phyloP scores from a whole-genome alignment of 805 yeast species.

The Starmera caribaea region DNA sequence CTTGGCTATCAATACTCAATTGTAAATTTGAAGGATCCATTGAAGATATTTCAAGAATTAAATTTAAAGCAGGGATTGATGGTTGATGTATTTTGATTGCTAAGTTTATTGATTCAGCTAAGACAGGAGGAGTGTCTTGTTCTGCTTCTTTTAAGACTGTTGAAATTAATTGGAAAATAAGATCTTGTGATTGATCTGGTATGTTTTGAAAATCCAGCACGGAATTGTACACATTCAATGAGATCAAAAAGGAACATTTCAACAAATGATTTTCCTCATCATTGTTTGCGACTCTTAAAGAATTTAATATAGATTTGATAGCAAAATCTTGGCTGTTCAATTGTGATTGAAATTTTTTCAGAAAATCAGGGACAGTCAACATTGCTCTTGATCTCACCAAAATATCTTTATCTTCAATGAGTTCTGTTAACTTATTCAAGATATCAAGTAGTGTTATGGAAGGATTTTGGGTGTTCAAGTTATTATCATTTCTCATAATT shows the following conservation, averaged over 20 bases:
- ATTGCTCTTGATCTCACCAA: constrained; percentile 41
- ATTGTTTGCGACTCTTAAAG: constrained; percentile 17
- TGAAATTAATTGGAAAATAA: constrained; percentile 27
- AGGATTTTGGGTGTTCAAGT: constrained; percentile 6
- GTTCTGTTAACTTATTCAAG: constrained; percentile 3
- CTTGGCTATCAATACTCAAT: constrained; percentile 55
- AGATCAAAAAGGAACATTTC: constrained; percentile 30
- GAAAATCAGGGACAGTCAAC: constrained; percentile 43
- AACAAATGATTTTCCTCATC: constrained; percentile 19
- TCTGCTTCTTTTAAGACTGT: constrained; percentile 50
- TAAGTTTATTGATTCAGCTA: constrained; percentile 60
- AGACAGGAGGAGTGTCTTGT: constrained; percentile 70
- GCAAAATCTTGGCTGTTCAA: constrained; percentile 26
- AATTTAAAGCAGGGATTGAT: constrained; percentile 29
- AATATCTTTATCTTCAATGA: constrained; percentile 16
- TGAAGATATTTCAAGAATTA: constrained; percentile 56
- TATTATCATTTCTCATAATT: constrained; percentile 37
- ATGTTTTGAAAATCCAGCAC: constrained; percentile 25
- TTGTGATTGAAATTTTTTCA: constrained; percentile 38
- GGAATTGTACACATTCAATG: constrained; percentile 41
- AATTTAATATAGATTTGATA: constrained; percentile 13
- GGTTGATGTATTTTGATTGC: constrained; percentile 39
- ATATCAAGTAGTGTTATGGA: constrained; percentile 5
- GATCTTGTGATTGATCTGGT: constrained; percentile 8
- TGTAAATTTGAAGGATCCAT: constrained; percentile 72